Base-by-base conservation (phyloP, 306 rosid species). In the Dryas octopetala region DNA sequence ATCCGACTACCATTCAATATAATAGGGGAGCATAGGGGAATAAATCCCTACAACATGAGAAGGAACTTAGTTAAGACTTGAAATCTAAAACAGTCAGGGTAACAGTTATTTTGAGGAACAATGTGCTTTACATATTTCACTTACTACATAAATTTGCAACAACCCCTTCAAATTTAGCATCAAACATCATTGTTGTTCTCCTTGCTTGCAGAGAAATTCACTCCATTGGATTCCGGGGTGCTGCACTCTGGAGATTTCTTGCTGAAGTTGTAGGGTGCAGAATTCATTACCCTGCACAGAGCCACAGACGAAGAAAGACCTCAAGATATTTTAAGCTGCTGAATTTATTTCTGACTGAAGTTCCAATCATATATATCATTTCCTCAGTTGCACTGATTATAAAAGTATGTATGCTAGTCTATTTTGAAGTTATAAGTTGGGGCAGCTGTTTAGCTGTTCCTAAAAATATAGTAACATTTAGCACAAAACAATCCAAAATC, bases 261-360 rank as follows among this genome's bases (percentile, higher is more conserved):
- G 91, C 65, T 65, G 10, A 82, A 75, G 80, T 71, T 85, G 82
- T 89, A 93, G 14, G 98, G 98, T 54, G 90, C 91, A 53, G 91
- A 71, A 82, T 43, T 91, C 93, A 84, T 89, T 80, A 82, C 95
- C 91, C 98, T 93, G 86, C 80, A 84, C 28, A n/a, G 16, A 80
- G 14, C 51, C 74, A 82, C 26, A 9, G 41, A 81, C 16, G 60
- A 7, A 73, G 32, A 66, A 74, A 55, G 68, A 55, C 51, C 58
- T 66, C 60, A 19, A 64, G 74, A 73, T 38, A 76, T 16, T 40
- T 62, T 71, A 44, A 48, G 51, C 78, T 49, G 26, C 70, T 69
- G 62, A 50, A 49, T 46, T 32, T 32, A 32, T 32, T 32, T 32
- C 38, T 32, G 2, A 0, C 38, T 32, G 38, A 32, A 32, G 38